Evolutionary conservation across 2,329 filamentous ascomycete species (phyloP), one percentile per base, ranked within the genome.

Genomic region (Aaosphaeria pasadenensis): DNA sequence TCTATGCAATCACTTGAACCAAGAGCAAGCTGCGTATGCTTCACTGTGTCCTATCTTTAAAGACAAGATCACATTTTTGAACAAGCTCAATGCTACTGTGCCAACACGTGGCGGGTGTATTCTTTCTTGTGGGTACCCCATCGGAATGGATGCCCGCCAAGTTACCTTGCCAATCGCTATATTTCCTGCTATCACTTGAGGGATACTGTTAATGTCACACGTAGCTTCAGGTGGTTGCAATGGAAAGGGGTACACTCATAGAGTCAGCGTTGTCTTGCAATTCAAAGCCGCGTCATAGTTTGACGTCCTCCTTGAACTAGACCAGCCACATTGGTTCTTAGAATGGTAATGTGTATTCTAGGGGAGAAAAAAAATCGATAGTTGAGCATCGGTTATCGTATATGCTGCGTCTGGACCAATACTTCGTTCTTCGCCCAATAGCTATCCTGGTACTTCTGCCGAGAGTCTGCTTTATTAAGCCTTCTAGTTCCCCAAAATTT

Each of bases 401-500:
- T 62, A 60, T 50, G 44, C 51, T 58, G 53, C 54, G 46, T 59
- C 57, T 60, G 54, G 59, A 53, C 51, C 57, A 53, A 54, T 56
- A 49, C 44, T 49, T 54, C 43, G 42, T 46, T 49, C 48, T 46
- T 54, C 53, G 52, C 48, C 57, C 56, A 57, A 58, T 60, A 57
- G 49, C 55, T 39, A 53, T 51, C 49, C 51, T 53, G 43, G 49
- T 55, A 49, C 50, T 59, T 60, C 50, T 63, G 60, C 62, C 62
- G 61, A 65, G 56, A 48, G 52, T 45, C 47, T 54, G 52, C 57
- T 61, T 66, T 66, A 66, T 67, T 64, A 67, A 55, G 48, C 48
- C 28, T 38, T 43, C 52, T 50, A 50, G 30, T 42, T 50, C 56
- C 60, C 62, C 58, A 51, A 53, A 52, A 55, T 45, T 50, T 56